phyloP scores from a whole-genome alignment of 2,329 filamentous ascomycete species.

The Alternaria triticimaculans region DNA sequence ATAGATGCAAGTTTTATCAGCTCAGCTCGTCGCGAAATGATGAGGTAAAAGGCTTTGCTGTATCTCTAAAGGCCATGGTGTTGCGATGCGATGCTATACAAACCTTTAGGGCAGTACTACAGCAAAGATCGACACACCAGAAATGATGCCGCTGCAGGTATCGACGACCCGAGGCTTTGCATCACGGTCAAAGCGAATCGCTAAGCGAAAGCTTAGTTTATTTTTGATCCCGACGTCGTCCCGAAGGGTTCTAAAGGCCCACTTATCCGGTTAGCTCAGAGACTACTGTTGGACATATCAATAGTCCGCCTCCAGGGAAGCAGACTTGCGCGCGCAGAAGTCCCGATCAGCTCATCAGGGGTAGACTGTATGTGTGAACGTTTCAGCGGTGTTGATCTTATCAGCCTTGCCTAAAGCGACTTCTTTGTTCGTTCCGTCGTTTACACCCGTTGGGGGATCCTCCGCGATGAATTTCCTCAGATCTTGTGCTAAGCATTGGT shows the following conservation, averaged over 20 bases:
- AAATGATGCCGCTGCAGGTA: not conserved
- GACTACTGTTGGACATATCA: conserved; percentile 20
- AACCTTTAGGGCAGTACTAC: not conserved
- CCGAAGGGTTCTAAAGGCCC: conserved; percentile 10
- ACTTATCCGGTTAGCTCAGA: conserved; percentile 7
- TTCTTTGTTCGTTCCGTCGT: not conserved
- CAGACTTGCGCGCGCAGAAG: not conserved
- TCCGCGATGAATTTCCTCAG: not conserved
- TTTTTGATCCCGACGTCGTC: conserved; percentile 11
- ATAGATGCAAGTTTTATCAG: not conserved
- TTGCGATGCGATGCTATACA: not conserved
- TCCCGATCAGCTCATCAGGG: conserved; percentile 1
- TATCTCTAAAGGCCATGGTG: not conserved
- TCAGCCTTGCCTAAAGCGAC: not conserved
- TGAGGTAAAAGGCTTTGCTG: not conserved
- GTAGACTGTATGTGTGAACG: conserved; percentile 4
- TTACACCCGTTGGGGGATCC: not conserved
- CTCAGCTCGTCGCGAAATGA: not conserved
- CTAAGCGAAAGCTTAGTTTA: conserved; percentile 17
- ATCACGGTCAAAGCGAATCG: not conserved
- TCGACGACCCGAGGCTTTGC: not conserved
- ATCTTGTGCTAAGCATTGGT: conserved; percentile 1
- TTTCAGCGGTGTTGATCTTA: conserved; percentile 5
- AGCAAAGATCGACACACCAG: not conserved
- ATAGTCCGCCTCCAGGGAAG: conserved; percentile 13